phyloP scores from a whole-genome alignment of 768 basidiomycete genomes.

The Trametes cingulata region DNA sequence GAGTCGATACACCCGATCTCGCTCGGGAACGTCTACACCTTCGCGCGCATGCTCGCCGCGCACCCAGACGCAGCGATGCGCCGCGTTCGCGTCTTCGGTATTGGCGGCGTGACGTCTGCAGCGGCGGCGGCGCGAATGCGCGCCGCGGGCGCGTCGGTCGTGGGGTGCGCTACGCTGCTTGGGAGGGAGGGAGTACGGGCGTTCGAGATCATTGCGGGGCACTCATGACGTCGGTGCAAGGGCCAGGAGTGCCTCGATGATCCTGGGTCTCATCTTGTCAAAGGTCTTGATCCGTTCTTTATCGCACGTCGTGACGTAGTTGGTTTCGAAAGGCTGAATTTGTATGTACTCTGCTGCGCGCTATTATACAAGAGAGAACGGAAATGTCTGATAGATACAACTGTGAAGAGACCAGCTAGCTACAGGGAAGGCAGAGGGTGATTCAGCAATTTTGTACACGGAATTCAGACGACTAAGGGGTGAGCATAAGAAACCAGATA shows the following conservation, averaged over 20 bases:
- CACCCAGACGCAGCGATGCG: constrained; percentile 44
- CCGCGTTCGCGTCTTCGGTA: constrained; percentile 66
- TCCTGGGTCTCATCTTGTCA: not conserved
- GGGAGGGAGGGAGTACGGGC: constrained; percentile 42
- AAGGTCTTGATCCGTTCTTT: not conserved
- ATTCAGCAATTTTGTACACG: not conserved
- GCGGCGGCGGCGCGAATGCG: constrained; percentile 68
- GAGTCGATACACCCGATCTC: constrained; percentile 74
- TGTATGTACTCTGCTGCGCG: not conserved
- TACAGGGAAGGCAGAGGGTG: not conserved
- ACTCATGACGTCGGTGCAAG: not conserved
- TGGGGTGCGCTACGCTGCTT: constrained; percentile 62
- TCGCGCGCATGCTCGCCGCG: constrained; percentile 51
- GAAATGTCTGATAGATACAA: not conserved
- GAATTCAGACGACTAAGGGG: not conserved
- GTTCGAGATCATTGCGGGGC: constrained; percentile 33
- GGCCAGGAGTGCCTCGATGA: not conserved
- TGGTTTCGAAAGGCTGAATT: not conserved
- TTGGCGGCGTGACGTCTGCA: constrained; percentile 74
- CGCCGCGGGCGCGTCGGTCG: constrained; percentile 70
- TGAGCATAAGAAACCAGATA: not conserved
- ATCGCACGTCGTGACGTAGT: not conserved
- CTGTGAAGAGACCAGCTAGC: not conserved
- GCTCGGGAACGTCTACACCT: constrained; percentile 74
- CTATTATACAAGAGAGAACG: not conserved